phyloP scores from a whole-genome alignment of 1,284 basidiomycete species.

The Gomphus bonarii region DNA sequence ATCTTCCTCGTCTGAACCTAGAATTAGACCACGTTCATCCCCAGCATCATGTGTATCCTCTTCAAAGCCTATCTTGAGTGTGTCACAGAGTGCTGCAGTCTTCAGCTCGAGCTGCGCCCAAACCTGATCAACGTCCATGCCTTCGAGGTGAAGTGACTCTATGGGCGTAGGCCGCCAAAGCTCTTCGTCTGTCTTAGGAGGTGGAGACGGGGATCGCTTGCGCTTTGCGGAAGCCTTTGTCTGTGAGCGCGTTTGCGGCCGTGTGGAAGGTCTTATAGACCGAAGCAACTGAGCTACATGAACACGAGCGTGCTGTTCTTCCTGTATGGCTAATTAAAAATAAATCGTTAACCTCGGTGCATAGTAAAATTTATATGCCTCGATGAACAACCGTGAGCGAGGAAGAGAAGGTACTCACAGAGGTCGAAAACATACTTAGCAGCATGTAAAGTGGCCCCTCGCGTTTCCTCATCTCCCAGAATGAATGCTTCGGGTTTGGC shows the following conservation, averaged over 20 bases:
- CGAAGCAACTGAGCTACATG: constrained; percentile 60
- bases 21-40: constrained; percentile 18
- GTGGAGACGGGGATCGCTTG: constrained; percentile 30
- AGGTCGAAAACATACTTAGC: constrained; percentile 75
- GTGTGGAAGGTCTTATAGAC: constrained; percentile 49
- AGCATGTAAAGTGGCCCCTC: constrained; percentile 51
- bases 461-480: constrained; percentile 45
- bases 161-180: constrained; percentile 65
- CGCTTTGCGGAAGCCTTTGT: constrained; percentile 30
- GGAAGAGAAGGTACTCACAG: constrained; percentile 36
- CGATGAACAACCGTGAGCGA: background rate
- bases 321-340: constrained; percentile 39
- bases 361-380: background rate
- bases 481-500: constrained; percentile 44
- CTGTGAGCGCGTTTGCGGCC: constrained; percentile 65
- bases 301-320: constrained; percentile 55
- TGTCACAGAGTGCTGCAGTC: constrained; percentile 52
- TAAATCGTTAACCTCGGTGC: constrained; percentile 2
- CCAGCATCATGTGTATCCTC: constrained; percentile 20
- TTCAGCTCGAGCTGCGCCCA: constrained; percentile 90
- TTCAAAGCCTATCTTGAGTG: constrained; percentile 44
- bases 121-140: constrained; percentile 81
- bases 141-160: constrained; percentile 64
- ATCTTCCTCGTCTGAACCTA: constrained; percentile 18
- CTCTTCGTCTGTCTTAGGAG: constrained; percentile 22